Percentiles rank a stretch among this genome's conserved stretches.
Conservation (phyloP, 2,329 filamentous ascomycete species). For the Xylariales sp. region DNA sequence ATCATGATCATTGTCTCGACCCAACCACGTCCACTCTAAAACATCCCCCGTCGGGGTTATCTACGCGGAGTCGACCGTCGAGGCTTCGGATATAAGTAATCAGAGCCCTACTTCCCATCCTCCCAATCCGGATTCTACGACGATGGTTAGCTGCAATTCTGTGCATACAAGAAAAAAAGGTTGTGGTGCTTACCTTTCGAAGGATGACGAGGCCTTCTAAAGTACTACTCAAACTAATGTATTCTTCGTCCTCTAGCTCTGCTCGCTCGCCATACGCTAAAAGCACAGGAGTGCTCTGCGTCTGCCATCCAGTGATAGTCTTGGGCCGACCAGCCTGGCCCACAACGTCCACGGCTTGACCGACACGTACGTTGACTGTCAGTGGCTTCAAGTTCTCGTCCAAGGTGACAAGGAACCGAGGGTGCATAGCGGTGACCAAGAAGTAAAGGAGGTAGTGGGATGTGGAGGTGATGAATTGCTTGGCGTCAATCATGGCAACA, state of each 20-base stretch:
- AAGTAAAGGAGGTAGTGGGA: conserved; percentile 97
- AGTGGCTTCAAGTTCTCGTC: conserved; percentile 94
- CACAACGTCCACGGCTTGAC: conserved; percentile 97
- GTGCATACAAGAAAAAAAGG: background rate
- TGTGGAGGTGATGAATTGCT: conserved; percentile 77
- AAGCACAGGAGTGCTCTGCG: conserved; percentile 97
- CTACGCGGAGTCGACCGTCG: background rate
- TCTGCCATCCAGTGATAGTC: conserved; percentile 99
- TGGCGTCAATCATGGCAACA: conserved; percentile 94
- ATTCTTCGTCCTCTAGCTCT: conserved; percentile 97
- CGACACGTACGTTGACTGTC: conserved; percentile 95
- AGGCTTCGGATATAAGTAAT: background rate
- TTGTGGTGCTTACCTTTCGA: conserved; percentile 78
- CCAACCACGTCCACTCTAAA: background rate
- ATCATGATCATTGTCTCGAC: conserved; percentile 21
- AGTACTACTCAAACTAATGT: conserved; percentile 89
- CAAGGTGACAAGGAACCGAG: conserved; percentile 93
- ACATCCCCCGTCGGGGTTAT: background rate
- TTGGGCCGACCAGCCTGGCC: conserved; percentile 97
- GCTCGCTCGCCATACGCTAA: conserved; percentile 95
- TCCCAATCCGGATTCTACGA: conserved; percentile 67
- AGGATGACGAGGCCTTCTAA: conserved; percentile 96
- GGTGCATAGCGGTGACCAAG: conserved; percentile 95
- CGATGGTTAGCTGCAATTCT: conserved; percentile 25
- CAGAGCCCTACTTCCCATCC: conserved; percentile 55